Evolutionary conservation across 2,329 filamentous ascomycete genomes (phyloP), one percentile per base, ranked within the genome.

Genomic region (Grosmannia serpens): DNA sequence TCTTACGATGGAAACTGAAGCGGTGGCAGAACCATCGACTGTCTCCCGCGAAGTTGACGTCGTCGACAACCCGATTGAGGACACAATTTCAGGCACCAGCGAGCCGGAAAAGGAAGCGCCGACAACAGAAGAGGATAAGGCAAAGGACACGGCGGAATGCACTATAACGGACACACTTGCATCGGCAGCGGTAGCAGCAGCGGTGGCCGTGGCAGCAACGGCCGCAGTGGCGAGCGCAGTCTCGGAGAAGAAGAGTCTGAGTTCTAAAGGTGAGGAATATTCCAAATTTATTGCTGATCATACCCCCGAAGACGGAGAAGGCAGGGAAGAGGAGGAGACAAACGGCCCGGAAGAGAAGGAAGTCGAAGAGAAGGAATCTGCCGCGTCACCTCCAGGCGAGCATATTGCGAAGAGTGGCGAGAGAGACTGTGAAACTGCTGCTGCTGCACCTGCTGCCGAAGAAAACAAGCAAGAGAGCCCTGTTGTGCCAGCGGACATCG

Each of bases 281-380:
- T 52, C 58, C 31, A n/a, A 17, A 20, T 52, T 29, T 31, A 24
- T 60, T 57, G 29, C n/a, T 29, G 49, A 53, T 53, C 24, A 26
- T 44, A 24, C 59, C 8, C 56, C 56, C 27, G 51, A 33, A n/a
- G 62, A 59, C 47, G 61, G 63, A 24, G 50, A 47, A 50, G 29
- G 13, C 13, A 41, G 33, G 29, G 50, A 58, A 52, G 51, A 58
- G 27, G 38, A 49, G 24, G 44, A 27, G 9, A 33, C 11, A 1
- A 61, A 69, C 17, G 65, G 70, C 58, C 65, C 66, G 53, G 64
- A 72, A 63, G 63, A 57, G 74, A 71, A 8, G 62, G 64, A 54
- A 33, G 3, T 27, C 13, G 13, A 60, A 41, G 38, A 53, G 47
- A 49, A 8, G 46, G 35, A 54, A n/a, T n/a, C 20, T 3, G 52